These are phyloP conservation scores for Tricholomella constricta DNA, from an alignment of 768 basidiomycete genomes.

Conservation along the genomic window DNA sequence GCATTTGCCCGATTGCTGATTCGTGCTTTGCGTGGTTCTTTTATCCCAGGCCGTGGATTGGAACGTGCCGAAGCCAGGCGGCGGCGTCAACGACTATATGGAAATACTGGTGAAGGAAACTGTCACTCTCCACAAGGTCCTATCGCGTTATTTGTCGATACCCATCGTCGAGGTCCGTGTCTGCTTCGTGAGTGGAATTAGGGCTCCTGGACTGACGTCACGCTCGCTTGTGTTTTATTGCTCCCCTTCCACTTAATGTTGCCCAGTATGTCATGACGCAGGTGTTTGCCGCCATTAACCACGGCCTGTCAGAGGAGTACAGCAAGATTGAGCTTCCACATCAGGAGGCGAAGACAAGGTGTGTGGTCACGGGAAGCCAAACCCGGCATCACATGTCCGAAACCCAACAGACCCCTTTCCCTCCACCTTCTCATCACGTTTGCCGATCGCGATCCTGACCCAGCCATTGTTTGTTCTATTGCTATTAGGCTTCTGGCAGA, in stretches of 20 bases:
- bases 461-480: neutral
- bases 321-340: slow-evolving; percentile 78
- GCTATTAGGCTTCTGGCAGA: slow-evolving; percentile 72
- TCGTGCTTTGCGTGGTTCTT: neutral
- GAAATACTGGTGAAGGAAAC: slow-evolving; percentile 93
- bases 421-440: neutral
- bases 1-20: neutral
- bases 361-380: slow-evolving; percentile 26
- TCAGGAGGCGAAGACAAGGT: slow-evolving; percentile 87
- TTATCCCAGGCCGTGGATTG: slow-evolving; percentile 70
- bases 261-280: slow-evolving; percentile 89
- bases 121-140: slow-evolving; percentile 91
- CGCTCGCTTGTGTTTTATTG: neutral
- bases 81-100: slow-evolving; percentile 87
- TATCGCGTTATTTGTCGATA: slow-evolving; percentile 83
- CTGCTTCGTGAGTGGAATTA: slow-evolving; percentile 9
- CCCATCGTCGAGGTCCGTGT: slow-evolving; percentile 79
- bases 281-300: slow-evolving; percentile 91
- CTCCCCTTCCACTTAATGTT: slow-evolving; percentile 9
- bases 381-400: slow-evolving; percentile 1
- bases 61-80: slow-evolving; percentile 60
- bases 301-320: slow-evolving; percentile 87
- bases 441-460: neutral
- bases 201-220: slow-evolving; percentile 12
- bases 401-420: slow-evolving; percentile 1